Evolutionary conservation across 2,329 filamentous ascomycete genomes (phyloP).

Genomic region (Xylariaceae sp.): DNA sequence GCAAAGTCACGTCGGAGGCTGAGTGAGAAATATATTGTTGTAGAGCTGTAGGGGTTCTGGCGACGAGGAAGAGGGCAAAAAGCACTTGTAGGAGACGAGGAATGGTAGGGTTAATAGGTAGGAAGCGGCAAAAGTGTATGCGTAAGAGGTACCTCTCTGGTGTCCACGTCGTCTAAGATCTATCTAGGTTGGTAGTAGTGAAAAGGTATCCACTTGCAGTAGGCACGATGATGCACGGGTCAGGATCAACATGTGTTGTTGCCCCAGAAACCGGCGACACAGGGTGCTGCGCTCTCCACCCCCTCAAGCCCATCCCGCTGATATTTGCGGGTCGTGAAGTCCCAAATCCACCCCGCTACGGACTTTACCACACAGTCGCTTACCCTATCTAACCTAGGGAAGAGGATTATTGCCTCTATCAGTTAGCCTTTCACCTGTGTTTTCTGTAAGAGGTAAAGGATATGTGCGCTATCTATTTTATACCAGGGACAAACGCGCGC

Average conservation of each 20-base stretch:
- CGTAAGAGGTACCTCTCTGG: background rate
- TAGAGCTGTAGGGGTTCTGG: constrained; percentile 6
- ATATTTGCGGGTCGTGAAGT: background rate
- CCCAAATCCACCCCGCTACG: background rate
- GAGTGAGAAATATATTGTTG: constrained; percentile 12
- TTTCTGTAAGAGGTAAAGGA: too few species aligned
- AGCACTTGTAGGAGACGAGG: background rate
- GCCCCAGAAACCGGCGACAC: background rate
- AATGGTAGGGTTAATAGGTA: background rate
- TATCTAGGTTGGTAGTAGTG: background rate
- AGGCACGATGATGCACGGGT: background rate
- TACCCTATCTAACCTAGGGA: background rate
- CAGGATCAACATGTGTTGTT: background rate
- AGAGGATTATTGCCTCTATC: background rate
- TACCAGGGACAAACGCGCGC: too few species aligned
- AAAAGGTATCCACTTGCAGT: background rate
- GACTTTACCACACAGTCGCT: background rate
- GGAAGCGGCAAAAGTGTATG: background rate
- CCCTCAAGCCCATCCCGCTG: background rate
- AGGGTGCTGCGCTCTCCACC: background rate
- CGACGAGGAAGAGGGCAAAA: constrained; percentile 1
- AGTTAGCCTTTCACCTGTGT: too few species aligned
- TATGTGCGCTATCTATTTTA: too few species aligned
- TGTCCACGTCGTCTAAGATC: constrained; percentile 1
- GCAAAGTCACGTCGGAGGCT: constrained; percentile 1